These are phyloP conservation scores for Oxyria digyna DNA, from an alignment of 148 eudicot species.

Conservation along the genomic window DNA sequence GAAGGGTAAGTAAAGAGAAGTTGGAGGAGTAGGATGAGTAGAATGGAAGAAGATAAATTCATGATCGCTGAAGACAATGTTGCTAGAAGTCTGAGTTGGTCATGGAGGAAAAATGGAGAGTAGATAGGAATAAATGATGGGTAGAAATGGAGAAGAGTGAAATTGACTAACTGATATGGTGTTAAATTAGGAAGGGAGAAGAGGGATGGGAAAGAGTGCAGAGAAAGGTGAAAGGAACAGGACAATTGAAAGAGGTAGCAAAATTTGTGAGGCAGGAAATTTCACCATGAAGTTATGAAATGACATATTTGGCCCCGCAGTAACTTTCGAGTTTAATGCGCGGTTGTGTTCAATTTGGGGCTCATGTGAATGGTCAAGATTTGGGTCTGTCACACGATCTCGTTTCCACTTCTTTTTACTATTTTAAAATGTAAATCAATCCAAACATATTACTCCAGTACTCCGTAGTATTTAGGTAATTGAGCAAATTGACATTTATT, in stretches of 20 bases:
- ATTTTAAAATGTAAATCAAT: no score
- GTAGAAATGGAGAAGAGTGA: neutral
- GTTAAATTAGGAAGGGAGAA: no score
- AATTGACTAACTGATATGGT: no score
- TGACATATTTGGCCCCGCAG: neutral
- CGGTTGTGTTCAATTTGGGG: no score
- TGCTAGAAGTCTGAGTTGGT: no score
- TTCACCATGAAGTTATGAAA: neutral
- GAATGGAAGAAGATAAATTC: neutral
- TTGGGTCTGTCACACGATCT: no score
- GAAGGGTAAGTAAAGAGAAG: constrained; percentile 16
- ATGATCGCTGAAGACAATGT: neutral
- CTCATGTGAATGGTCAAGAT: no score
- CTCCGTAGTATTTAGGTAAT: no score
- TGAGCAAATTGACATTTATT: no score
- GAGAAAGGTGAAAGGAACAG: constrained; percentile 5
- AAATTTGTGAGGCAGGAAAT: neutral
- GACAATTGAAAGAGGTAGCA: neutral
- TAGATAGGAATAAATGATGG: neutral
- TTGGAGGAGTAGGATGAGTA: neutral
- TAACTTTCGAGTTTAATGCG: no score
- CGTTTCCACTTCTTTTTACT: no score
- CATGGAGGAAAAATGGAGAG: neutral
- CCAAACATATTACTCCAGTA: no score
- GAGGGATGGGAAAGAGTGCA: neutral